phyloP scores from a whole-genome alignment of 2,329 filamentous ascomycete species.

The Pseudogymnoascus sp. region DNA sequence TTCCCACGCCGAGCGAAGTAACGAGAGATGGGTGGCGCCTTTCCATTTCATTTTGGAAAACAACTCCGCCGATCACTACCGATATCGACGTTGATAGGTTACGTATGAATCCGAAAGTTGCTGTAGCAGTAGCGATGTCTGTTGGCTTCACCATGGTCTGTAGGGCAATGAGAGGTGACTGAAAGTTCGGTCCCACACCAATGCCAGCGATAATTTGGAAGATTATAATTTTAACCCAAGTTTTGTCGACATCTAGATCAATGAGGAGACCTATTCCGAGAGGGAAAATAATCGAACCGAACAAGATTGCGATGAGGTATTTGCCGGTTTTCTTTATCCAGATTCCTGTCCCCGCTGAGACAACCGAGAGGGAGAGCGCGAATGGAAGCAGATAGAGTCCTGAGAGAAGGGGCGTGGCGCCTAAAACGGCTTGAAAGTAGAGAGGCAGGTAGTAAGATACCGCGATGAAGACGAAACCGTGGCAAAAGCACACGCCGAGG shows the following conservation, averaged over 20 bases:
- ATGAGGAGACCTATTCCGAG: constrained; percentile 58
- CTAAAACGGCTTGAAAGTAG: constrained; percentile 74
- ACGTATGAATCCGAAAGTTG: constrained; percentile 56
- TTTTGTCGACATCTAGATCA: constrained; percentile 49
- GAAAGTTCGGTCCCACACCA: constrained; percentile 61
- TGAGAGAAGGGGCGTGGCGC: constrained; percentile 61
- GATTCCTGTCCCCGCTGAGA: constrained; percentile 50
- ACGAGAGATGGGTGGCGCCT: constrained; percentile 21
- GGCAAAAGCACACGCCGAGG: constrained; percentile 61
- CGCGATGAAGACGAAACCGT: constrained; percentile 48
- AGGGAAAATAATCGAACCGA: constrained; percentile 52
- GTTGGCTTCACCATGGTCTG: constrained; percentile 54
- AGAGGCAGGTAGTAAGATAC: constrained; percentile 37
- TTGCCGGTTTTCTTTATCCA: constrained; percentile 55
- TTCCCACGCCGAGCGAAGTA: too few species aligned
- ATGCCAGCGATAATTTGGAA: constrained; percentile 56
- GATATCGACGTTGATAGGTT: constrained; percentile 63
- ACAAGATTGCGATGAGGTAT: constrained; percentile 53
- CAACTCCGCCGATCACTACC: constrained; percentile 68
- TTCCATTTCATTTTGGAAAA: constrained; percentile 72
- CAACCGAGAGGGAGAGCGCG: constrained; percentile 57
- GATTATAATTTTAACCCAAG: constrained; percentile 48
- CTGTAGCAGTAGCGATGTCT: constrained; percentile 59
- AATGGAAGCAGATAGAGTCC: constrained; percentile 69
- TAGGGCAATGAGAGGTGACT: constrained; percentile 59